Conservation (phyloP, 768 basidiomycete genomes). For the Termitomyces sp. region DNA sequence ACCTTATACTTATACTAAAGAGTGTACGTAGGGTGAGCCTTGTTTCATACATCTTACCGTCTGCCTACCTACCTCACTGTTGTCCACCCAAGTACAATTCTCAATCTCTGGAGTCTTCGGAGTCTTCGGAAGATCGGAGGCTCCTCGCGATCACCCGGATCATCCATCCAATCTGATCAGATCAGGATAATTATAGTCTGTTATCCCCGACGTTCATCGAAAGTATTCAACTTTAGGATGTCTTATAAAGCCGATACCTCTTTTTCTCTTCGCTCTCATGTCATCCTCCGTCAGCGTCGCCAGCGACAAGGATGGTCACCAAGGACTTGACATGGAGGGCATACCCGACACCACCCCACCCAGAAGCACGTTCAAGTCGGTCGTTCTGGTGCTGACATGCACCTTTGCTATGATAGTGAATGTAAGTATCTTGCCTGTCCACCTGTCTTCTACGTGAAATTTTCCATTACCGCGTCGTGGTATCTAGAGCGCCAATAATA, state of each 20-base stretch:
- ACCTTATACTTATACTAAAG: neutral
- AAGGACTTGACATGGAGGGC: neutral
- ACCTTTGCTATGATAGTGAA: slow-evolving; percentile 22
- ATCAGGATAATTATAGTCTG: neutral
- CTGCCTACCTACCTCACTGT: too few relatives aligned
- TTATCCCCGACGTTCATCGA: neutral
- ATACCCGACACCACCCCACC: neutral
- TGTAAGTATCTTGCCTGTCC: slow-evolving; percentile 6
- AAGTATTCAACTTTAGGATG: slow-evolving; percentile 1
- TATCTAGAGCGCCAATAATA: slow-evolving; percentile 34
- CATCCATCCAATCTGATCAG: slow-evolving; percentile 4
- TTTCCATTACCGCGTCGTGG: neutral
- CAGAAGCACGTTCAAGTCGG: slow-evolving; percentile 16
- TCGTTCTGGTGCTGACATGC: slow-evolving; percentile 19
- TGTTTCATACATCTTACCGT: too few relatives aligned
- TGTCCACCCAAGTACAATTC: too few relatives aligned
- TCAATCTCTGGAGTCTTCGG: too few relatives aligned
- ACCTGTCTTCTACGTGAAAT: neutral
- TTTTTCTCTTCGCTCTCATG: slow-evolving; percentile 3
- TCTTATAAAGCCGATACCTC: neutral
- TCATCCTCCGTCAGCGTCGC: slow-evolving; percentile 4
- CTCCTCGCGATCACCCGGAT: neutral
- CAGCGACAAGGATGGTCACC: slow-evolving; percentile 7
- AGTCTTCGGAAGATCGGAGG: neutral
- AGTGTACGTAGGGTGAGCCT: too few relatives aligned